Percentiles rank a stretch among this genome's conserved stretches.
phyloP scores from a whole-genome alignment of 2,329 filamentous ascomycete species.

The Capronia epimyces region DNA sequence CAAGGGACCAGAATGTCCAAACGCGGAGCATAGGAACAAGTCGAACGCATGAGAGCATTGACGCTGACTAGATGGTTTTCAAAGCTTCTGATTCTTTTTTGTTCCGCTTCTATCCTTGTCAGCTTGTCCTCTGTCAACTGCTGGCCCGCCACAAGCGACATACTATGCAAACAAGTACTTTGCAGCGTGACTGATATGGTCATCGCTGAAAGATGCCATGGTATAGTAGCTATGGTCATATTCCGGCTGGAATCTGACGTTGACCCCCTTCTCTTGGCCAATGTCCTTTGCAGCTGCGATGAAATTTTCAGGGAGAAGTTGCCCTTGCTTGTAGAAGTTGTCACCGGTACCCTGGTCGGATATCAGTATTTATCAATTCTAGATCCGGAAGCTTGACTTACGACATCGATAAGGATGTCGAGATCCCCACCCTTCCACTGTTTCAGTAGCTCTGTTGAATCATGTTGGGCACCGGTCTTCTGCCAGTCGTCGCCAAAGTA shows the following conservation, averaged over 20 bases:
- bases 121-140: constrained; percentile 12
- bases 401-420: constrained; percentile 80
- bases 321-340: constrained; percentile 92
- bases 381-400: constrained; percentile 44
- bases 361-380: constrained; percentile 1
- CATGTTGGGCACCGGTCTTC: constrained; percentile 78
- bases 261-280: constrained; percentile 64
- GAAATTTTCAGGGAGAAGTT: constrained; percentile 91
- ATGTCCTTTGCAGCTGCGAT: constrained; percentile 70
- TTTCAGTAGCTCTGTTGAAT: constrained; percentile 84
- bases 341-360: constrained; percentile 70
- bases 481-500: constrained; percentile 73
- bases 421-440: constrained; percentile 63
- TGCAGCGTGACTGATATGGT: constrained; percentile 87
- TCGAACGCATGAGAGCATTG: not conserved
- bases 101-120: constrained; percentile 28
- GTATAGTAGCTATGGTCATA: constrained; percentile 99
- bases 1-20: not conserved
- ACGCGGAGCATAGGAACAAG: not conserved
- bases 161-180: constrained; percentile 67
- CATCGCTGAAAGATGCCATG: constrained; percentile 81
- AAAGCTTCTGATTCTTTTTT: constrained; percentile 24
- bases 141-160: constrained; percentile 26
- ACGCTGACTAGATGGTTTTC: constrained; percentile 26
- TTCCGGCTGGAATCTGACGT: constrained; percentile 76